Base-by-base conservation (phyloP, 257 asterid genomes). In the Scutellaria barbata region DNA sequence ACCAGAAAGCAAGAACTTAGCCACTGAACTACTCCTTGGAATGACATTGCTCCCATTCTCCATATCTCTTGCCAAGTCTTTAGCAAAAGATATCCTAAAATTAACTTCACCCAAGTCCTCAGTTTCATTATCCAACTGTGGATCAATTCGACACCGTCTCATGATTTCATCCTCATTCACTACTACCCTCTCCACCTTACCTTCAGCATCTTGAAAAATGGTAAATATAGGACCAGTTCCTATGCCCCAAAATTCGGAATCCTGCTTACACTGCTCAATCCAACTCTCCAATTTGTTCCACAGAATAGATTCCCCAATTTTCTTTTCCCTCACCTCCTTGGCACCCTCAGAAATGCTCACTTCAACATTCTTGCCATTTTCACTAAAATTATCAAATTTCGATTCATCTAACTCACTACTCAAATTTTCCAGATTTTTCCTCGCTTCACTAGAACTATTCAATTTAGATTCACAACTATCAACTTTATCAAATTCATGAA, bases 151-250 rank as follows among this genome's bases (percentile, higher is more conserved):
- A 63, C 83, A 79, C 59, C 99, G 88, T 55, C 82, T 80, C 69
- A 80, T 20, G 51, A 95, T 89, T 74, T 92, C 99, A 76, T 95
- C 95, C 82, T 89, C 95, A 61, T 88, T 79, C 74, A 95, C 95
- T 12, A 65, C 87, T 41, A 91, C 99, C 71, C 87, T 81, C 52
- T 85, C 84, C 61, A 88, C 89, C 72, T 81, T 84, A 76, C 89
- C 93, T 58, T 85, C 83, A 68, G 80, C 79, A 83, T 89, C 86
- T 74, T 79, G 85, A 71, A 45, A 85, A 65, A 89, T 69, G 66
- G 85, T 88, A 81, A 95, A 95, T 30, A 95, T 84, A 69, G 88
- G 86, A 53, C 87, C 88, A 66, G 79, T 80, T 13, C 99, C 98
- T 74, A 88, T 71, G 40, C 98, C 98, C 98, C 99, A 92, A 74